A percentile compares a stretch with the other conserved stretches of the same genome.
phyloP scores from a whole-genome alignment of 2,329 filamentous ascomycete genomes.

The Cercospora sesami region DNA sequence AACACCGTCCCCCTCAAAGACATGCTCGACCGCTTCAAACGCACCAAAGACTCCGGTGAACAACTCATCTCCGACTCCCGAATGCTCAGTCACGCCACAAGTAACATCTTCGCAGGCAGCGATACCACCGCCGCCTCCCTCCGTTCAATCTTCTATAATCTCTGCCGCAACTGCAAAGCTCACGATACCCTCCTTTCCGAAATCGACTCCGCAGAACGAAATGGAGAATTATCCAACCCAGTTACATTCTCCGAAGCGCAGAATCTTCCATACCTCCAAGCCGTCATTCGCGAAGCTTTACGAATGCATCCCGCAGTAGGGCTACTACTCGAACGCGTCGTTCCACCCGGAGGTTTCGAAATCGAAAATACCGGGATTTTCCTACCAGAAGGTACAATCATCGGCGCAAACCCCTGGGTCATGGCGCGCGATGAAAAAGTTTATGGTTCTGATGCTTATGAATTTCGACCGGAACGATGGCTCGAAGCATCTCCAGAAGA shows the following conservation, averaged over 20 bases:
- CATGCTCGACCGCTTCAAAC: constrained; percentile 31
- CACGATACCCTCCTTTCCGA: constrained; percentile 40
- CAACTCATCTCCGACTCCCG: constrained; percentile 26
- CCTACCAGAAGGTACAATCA: constrained; percentile 36
- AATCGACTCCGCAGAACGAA: constrained; percentile 33
- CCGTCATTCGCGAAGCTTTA: constrained; percentile 48
- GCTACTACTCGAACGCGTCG: constrained; percentile 42
- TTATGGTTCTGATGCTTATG: constrained; percentile 37
- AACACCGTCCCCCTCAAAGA: constrained; percentile 25
- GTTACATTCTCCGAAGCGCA: constrained; percentile 38
- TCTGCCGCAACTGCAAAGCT: constrained; percentile 38
- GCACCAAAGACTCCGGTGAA: constrained; percentile 27
- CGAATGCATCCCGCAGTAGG: constrained; percentile 49
- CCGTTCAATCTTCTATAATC: constrained; percentile 42
- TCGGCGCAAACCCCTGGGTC: constrained; percentile 40
- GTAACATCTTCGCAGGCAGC: constrained; percentile 49
- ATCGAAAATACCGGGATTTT: constrained; percentile 37
- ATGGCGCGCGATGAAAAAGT: constrained; percentile 36
- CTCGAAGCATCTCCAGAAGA: constrained; percentile 42
- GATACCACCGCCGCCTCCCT: constrained; percentile 38
- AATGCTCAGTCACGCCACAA: constrained; percentile 25
- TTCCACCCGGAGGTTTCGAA: constrained; percentile 41
- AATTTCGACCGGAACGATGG: constrained; percentile 41
- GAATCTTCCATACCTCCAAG: constrained; percentile 46
- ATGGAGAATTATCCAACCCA: constrained; percentile 35